phyloP scores from a whole-genome alignment of 73 alveolate genomes.

The Uronychia setigera region DNA sequence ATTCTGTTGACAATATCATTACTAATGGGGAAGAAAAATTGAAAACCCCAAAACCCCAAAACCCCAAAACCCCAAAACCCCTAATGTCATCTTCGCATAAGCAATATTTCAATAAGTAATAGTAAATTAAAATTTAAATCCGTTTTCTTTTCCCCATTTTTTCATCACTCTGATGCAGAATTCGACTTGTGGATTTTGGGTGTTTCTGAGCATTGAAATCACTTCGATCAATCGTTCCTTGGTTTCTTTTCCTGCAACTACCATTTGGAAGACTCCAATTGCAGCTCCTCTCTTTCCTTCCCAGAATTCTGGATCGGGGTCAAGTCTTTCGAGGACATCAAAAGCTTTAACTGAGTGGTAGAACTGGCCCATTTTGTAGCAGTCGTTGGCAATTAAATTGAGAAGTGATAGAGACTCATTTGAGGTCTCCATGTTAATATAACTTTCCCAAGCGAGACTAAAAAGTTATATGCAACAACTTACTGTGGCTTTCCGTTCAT shows the following conservation, averaged over 20 bases:
- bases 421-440: slow-evolving; percentile 95
- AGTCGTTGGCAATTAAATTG: slow-evolving; percentile 96
- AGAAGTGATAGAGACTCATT: slow-evolving; percentile 91
- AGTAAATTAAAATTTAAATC: slow-evolving; percentile 53
- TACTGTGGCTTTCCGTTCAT: slow-evolving; percentile 93
- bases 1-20: no score
- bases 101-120: not conserved
- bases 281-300: slow-evolving; percentile 95
- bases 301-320: slow-evolving; percentile 97
- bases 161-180: slow-evolving; percentile 87
- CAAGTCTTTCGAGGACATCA: slow-evolving; percentile 97
- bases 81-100: no score
- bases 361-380: slow-evolving; percentile 99
- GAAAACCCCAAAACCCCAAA: no score
- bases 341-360: slow-evolving; percentile 97
- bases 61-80: no score
- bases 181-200: slow-evolving; percentile 90
- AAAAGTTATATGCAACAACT: slow-evolving; percentile 34
- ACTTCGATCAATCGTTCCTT: slow-evolving; percentile 80
- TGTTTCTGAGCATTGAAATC: slow-evolving; percentile 83
- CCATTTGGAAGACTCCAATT: slow-evolving; percentile 92
- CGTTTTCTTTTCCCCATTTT: slow-evolving; percentile 95
- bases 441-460: slow-evolving; percentile 89
- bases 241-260: slow-evolving; percentile 85
- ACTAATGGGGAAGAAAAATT: no score